phyloP scores from a whole-genome alignment of 1,139 yeast species.

The Yamadazyma dushanensis region DNA sequence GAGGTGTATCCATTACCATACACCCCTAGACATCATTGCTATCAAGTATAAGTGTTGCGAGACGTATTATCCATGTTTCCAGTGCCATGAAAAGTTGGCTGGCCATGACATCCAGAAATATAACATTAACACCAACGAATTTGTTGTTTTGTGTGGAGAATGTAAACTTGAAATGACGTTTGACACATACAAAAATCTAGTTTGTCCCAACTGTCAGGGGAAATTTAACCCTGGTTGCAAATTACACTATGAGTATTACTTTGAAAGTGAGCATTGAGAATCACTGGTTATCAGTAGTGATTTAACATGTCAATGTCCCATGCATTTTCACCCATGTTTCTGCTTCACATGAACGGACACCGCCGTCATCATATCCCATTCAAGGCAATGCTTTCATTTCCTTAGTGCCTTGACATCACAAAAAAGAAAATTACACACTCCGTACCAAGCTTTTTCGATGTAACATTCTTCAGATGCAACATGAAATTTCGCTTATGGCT shows the following conservation, averaged over 20 bases:
- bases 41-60: constrained; percentile 42
- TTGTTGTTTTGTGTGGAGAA: constrained; percentile 39
- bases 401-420: too few relatives aligned
- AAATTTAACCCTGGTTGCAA: constrained; percentile 41
- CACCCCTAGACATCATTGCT: constrained; percentile 40
- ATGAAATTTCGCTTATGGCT: too few relatives aligned
- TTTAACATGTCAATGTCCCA: too few relatives aligned
- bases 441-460: too few relatives aligned
- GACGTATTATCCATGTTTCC: constrained; percentile 39
- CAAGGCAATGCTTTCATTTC: too few relatives aligned
- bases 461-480: too few relatives aligned
- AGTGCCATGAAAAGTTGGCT: constrained; percentile 33
- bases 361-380: too few relatives aligned
- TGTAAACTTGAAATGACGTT: constrained; percentile 34
- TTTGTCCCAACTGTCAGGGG: constrained; percentile 28
- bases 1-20: constrained; percentile 40
- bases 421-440: too few relatives aligned
- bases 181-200: constrained; percentile 22
- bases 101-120: constrained; percentile 22
- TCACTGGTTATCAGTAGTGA: too few relatives aligned
- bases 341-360: too few relatives aligned
- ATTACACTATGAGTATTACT: constrained; percentile 37
- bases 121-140: constrained; percentile 6
- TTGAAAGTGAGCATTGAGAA: too few relatives aligned
- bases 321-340: too few relatives aligned